Evolutionary conservation across 371 early-diverging fungal genomes (phyloP), one percentile per base, ranked within the genome.

Genomic region (Rhizopus sp.): DNA sequence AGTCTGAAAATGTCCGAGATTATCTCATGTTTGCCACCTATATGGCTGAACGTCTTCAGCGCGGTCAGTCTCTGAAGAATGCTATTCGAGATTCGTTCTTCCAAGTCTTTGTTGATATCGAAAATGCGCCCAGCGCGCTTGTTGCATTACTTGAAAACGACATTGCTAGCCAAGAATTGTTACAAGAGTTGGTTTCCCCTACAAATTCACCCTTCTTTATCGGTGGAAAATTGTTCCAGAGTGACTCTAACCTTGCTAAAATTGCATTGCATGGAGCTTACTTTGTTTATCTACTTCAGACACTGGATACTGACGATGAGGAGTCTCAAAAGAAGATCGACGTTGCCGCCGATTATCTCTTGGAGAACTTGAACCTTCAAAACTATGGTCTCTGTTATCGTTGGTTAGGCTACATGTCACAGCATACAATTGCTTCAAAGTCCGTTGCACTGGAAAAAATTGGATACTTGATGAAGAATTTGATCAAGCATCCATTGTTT

Each of bases 41-140:
- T 53, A 60, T 84, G 16, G 73, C 80, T 13, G 92, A 91, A 53
- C 76, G 87, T 40, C 57, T 90, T 17, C 87, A 89, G 58, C 84
- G 89, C 34, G 90, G 89, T 30, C 81, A 84, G 40, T 63, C 74
- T 3, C 59, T 88, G 6, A 64, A 64, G 46, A 54, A 61, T 34
- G 82, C 89, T 5, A 68, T 86, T 9, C 60, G 54, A 10, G 77
- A 82, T 10, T 66, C 88, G n/a, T 75, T 82, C 44, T 72, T 72
- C 33, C 85, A 87, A 49, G 80, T 84, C 7, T 82, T 83, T 60
- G 68, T 73, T 7, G 72, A 81, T 62, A 48, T 63, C 7, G 60
- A 63, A 7, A 63, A 66, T 3, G 63, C 61, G 0, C 70, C 70
- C 12, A 63, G 64, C 5, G 40, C 68, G 2, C 45, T 71, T 5